Evolutionary conservation across 129 eudicot genomes (phyloP).

Genomic region (Tagetes patula): DNA sequence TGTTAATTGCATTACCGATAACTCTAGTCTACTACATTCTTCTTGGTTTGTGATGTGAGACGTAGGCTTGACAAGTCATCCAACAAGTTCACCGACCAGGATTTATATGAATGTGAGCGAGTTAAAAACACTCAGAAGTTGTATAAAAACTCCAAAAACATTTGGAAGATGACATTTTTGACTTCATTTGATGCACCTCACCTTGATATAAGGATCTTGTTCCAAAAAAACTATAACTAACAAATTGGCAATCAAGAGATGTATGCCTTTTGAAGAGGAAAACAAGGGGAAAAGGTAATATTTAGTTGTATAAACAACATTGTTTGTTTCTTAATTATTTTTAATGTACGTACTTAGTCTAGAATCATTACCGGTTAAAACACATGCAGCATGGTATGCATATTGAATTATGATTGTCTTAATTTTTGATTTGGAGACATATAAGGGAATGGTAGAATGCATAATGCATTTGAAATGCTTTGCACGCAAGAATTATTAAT

Average conservation of each 20-base stretch:
- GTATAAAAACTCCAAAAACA: conserved; percentile 26
- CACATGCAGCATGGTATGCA: not conserved
- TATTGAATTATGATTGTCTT: not conserved
- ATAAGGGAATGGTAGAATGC: too few relatives aligned
- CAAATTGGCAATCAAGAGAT: conserved; percentile 26
- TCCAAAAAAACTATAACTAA: conserved; percentile 14
- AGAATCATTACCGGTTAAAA: not conserved
- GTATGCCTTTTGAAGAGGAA: conserved; percentile 28
- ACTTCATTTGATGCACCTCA: conserved; percentile 22
- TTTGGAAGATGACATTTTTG: conserved; percentile 31
- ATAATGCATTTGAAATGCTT: too few relatives aligned
- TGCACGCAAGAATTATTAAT: too few relatives aligned
- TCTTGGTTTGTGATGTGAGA: conserved; percentile 74
- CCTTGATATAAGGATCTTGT: conserved; percentile 40
- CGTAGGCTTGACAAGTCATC: not conserved
- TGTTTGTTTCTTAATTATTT: conserved; percentile 18
- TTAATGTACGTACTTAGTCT: conserved; percentile 19
- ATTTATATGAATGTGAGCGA: not conserved
- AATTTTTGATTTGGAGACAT: not conserved
- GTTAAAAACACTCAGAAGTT: conserved; percentile 13
- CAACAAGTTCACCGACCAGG: not conserved
- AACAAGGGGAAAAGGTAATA: conserved; percentile 31
- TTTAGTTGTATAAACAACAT: conserved; percentile 22
- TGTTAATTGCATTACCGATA: conserved; percentile 91
- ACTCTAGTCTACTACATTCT: conserved; percentile 83